Conservation (phyloP, 2,329 filamentous ascomycete genomes). For the Cytospora leucostoma region DNA sequence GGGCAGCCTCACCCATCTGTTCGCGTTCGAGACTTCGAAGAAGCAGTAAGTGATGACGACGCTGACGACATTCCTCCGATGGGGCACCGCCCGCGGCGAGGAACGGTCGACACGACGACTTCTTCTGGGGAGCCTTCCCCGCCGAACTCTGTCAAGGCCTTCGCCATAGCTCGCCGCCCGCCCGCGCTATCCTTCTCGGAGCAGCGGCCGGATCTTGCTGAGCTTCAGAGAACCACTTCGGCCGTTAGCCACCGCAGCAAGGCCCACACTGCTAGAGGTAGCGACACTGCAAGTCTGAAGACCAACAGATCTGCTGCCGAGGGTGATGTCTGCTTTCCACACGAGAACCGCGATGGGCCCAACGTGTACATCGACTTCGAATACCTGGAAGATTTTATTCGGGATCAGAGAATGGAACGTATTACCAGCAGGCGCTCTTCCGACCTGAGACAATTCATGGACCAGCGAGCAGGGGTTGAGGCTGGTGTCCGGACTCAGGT, state of each 20-base stretch:
- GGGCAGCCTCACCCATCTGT: constrained; percentile 47
- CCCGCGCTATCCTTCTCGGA: constrained; percentile 65
- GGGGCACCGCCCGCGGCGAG: constrained; percentile 51
- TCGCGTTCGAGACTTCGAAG: constrained; percentile 77
- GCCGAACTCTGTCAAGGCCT: constrained; percentile 96
- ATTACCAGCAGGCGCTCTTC: constrained; percentile 51
- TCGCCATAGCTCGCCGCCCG: constrained; percentile 85
- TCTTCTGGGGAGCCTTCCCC: constrained; percentile 73
- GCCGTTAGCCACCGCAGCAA: constrained; percentile 61
- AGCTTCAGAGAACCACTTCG: constrained; percentile 71
- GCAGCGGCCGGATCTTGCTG: constrained; percentile 43
- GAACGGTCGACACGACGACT: constrained; percentile 58
- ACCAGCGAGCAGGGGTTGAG: constrained; percentile 52
- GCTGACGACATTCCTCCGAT: constrained; percentile 49
- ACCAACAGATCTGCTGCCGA: constrained; percentile 76
- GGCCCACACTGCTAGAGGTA: constrained; percentile 59
- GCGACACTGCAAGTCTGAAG: constrained; percentile 60
- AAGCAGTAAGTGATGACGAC: constrained; percentile 80
- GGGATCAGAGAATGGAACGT: constrained; percentile 41
- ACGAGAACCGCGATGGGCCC: constrained; percentile 65
- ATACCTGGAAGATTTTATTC: constrained; percentile 88
- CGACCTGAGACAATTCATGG: constrained; percentile 58
- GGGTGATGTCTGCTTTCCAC: constrained; percentile 80
- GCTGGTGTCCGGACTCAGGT: constrained; percentile 38
- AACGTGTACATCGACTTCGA: constrained; percentile 89